Percentiles rank a stretch among this genome's conserved stretches.
Conservation (phyloP, 2,329 filamentous ascomycete species). For the Microcyclospora tardicrescens region DNA sequence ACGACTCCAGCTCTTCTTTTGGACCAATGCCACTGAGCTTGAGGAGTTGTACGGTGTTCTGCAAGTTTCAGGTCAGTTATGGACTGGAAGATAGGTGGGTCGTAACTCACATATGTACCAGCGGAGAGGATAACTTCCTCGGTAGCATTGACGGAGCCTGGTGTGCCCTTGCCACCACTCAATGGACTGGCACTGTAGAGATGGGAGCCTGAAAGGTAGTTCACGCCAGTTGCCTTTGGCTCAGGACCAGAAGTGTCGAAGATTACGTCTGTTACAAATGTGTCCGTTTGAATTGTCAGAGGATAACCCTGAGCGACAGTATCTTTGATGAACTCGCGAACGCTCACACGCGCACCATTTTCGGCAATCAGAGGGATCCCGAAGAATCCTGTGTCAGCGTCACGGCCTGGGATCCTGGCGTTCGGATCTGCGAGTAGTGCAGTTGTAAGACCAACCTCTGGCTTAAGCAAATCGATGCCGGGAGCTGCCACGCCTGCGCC, state of each 20-base stretch:
- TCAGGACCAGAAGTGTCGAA: constrained; percentile 46
- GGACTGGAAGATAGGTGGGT: constrained; percentile 30
- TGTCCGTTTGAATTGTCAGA: constrained; percentile 46
- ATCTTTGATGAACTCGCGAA: too few relatives aligned
- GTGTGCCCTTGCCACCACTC: constrained; percentile 20
- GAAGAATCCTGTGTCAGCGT: constrained; percentile 31
- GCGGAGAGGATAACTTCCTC: constrained; percentile 33
- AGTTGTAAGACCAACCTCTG: constrained; percentile 31
- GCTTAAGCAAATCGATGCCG: constrained; percentile 24
- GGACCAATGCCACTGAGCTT: constrained; percentile 54
- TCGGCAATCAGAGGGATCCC: too few relatives aligned
- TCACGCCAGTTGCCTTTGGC: constrained; percentile 30
- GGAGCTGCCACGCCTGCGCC: constrained; percentile 15
- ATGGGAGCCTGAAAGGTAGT: constrained; percentile 26
- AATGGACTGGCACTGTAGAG: constrained; percentile 28
- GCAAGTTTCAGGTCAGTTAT: too few relatives aligned
- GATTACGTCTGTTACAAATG: constrained; percentile 50
- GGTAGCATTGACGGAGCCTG: constrained; percentile 28
- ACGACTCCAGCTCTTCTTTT: constrained; percentile 36
- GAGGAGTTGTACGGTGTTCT: constrained; percentile 52
- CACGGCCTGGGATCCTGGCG: constrained; percentile 26
- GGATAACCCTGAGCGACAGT: constrained; percentile 38
- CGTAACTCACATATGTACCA: constrained; percentile 47
- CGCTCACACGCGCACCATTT: too few relatives aligned
- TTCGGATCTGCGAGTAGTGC: constrained; percentile 37